These are phyloP conservation scores for Lindgomyces ingoldianus DNA, from an alignment of 495 filamentous ascomycete species.

Conservation along the genomic window DNA sequence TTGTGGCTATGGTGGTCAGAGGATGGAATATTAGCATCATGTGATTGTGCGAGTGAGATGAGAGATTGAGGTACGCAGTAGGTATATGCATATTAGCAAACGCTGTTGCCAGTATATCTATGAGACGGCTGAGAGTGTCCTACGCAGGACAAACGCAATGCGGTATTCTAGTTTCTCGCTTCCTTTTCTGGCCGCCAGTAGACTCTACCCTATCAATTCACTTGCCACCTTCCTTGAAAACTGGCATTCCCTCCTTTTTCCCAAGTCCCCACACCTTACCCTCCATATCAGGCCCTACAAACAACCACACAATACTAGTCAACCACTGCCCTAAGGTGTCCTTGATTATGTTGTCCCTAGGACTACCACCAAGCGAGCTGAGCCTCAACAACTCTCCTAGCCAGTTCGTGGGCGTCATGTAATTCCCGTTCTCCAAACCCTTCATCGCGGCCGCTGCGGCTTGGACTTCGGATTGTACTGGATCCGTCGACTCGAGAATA, in stretches of 20 bases:
- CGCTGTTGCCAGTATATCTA: no score
- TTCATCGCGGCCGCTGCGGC: constrained; percentile 70
- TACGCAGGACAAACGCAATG: no score
- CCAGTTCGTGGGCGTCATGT: constrained; percentile 71
- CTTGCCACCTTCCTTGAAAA: not conserved
- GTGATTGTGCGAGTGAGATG: no score
- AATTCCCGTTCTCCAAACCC: constrained; percentile 77
- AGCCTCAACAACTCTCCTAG: constrained; percentile 69
- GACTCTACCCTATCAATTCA: no score
- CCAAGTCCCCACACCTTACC: constrained; percentile 59
- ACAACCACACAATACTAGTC: constrained; percentile 59
- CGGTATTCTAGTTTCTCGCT: no score
- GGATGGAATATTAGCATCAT: no score
- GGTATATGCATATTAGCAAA: no score
- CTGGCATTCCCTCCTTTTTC: constrained; percentile 57
- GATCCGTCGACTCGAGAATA: constrained; percentile 79
- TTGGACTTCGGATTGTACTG: constrained; percentile 71
- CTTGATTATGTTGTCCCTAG: constrained; percentile 59
- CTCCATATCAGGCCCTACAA: constrained; percentile 61
- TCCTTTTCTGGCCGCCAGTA: no score
- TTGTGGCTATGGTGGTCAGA: no score
- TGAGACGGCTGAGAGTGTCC: no score
- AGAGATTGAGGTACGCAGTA: no score
- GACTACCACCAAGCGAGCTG: constrained; percentile 56
- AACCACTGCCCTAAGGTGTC: constrained; percentile 64